Percentiles rank a stretch among this genome's conserved stretches.
Conservation (phyloP, 1,284 basidiomycete species). For the Trichosporon sp. region DNA sequence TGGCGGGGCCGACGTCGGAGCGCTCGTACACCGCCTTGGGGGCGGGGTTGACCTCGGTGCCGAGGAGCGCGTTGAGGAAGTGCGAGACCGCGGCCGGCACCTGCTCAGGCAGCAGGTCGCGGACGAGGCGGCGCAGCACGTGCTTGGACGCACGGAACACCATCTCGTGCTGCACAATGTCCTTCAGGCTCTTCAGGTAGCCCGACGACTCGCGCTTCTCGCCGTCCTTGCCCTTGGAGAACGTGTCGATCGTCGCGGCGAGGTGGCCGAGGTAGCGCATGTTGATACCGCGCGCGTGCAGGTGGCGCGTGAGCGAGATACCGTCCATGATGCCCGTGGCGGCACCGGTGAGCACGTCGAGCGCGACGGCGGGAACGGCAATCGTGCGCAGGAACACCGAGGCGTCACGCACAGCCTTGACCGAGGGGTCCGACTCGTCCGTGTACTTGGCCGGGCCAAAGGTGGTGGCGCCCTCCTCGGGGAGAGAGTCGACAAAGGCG, state of each 20-base stretch:
- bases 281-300: slow-evolving; percentile 64
- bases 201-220: slow-evolving; percentile 40
- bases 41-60: slow-evolving; percentile 55
- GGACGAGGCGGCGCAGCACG: slow-evolving; percentile 58
- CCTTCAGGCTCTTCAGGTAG: slow-evolving; percentile 51
- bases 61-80: slow-evolving; percentile 65
- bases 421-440: slow-evolving; percentile 60
- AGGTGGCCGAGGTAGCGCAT: slow-evolving; percentile 63
- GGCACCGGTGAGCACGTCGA: slow-evolving; percentile 59
- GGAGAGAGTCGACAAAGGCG: slow-evolving; percentile 60
- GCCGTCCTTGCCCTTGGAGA: slow-evolving; percentile 50
- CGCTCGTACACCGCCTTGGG: slow-evolving; percentile 56
- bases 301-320: slow-evolving; percentile 57
- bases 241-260: slow-evolving; percentile 56
- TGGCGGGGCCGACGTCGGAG: slow-evolving; percentile 42
- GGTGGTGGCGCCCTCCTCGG: slow-evolving; percentile 27
- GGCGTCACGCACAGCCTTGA: slow-evolving; percentile 62
- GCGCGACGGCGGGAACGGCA: slow-evolving; percentile 59
- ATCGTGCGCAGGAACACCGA: slow-evolving; percentile 60
- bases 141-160: slow-evolving; percentile 63
- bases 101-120: slow-evolving; percentile 54
- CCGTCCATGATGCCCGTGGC: slow-evolving; percentile 61
- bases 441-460: slow-evolving; percentile 46
- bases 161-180: slow-evolving; percentile 62
- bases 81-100: slow-evolving; percentile 59